Conservation (phyloP, 768 basidiomycete species). For the Leucosporidium creatinivorum region DNA sequence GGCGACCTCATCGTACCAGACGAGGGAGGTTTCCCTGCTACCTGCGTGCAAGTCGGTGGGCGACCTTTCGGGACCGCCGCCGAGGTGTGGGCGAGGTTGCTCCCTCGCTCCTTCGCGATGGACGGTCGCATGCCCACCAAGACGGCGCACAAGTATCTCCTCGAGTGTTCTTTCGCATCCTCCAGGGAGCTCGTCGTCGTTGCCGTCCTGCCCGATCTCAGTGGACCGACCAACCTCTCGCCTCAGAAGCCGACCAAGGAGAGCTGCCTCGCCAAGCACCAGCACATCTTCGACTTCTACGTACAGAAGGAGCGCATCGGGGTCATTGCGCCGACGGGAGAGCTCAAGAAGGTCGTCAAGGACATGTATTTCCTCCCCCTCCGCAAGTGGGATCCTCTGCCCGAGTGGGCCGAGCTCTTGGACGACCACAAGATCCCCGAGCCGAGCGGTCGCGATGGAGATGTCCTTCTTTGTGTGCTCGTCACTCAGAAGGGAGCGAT, state of each 20-base stretch:
- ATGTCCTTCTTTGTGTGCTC: constrained; percentile 74
- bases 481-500: constrained; percentile 60
- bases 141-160: constrained; percentile 68
- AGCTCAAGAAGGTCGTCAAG: constrained; percentile 58
- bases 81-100: constrained; percentile 65
- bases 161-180: constrained; percentile 67
- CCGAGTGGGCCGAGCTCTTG: constrained; percentile 76
- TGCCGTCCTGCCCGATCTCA: constrained; percentile 60
- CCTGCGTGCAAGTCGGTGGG: constrained; percentile 72
- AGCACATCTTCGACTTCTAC: constrained; percentile 28
- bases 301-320: constrained; percentile 30
- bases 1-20: constrained; percentile 39
- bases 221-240: constrained; percentile 37
- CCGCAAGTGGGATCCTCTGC: constrained; percentile 57
- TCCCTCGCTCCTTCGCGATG: constrained; percentile 65
- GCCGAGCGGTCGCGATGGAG: constrained; percentile 48
- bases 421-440: constrained; percentile 67
- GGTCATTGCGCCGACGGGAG: constrained; percentile 26
- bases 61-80: constrained; percentile 54
- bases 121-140: constrained; percentile 74
- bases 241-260: constrained; percentile 27
- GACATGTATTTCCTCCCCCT: constrained; percentile 83
- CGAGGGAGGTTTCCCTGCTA: constrained; percentile 56
- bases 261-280: constrained; percentile 23
- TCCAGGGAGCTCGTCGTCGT: constrained; percentile 72